Conservation (phyloP, 768 basidiomycete species). For the Hortiboletus campestris region DNA sequence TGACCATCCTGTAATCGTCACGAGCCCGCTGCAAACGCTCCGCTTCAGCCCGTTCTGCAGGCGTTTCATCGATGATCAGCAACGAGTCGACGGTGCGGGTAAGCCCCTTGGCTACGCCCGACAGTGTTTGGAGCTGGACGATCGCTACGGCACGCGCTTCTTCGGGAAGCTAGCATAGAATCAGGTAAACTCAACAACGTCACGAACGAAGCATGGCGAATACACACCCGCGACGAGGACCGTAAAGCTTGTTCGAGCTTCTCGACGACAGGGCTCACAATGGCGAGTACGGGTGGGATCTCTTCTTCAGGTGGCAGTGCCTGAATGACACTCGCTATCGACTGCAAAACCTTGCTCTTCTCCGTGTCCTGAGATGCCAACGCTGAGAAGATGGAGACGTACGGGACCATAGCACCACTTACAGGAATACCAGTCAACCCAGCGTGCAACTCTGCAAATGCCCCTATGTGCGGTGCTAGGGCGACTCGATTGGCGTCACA, state of each 20-base stretch:
- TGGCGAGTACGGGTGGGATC: conserved; percentile 75
- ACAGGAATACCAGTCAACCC: conserved; percentile 74
- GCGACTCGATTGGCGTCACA: conserved; percentile 89
- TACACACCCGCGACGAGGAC: conserved; percentile 50
- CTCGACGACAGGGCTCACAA: conserved; percentile 71
- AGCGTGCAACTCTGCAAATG: conserved; percentile 83
- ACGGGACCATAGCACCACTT: conserved; percentile 21
- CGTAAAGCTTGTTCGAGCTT: conserved; percentile 64
- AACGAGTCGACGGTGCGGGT: conserved; percentile 73
- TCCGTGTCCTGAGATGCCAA: conserved; percentile 63
- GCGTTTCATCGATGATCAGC: conserved; percentile 55
- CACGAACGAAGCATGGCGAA: not conserved
- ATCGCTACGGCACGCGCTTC: conserved; percentile 66
- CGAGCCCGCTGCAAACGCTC: conserved; percentile 59
- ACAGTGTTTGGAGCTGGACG: conserved; percentile 74
- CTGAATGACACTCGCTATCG: conserved; percentile 91
- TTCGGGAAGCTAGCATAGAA: conserved; percentile 55
- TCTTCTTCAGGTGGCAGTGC: conserved; percentile 79
- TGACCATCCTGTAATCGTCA: conserved; percentile 59
- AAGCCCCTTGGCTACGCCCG: conserved; percentile 85
- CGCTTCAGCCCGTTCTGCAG: conserved; percentile 48
- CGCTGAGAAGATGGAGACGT: not conserved
- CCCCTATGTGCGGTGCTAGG: conserved; percentile 77
- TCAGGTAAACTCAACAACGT: not conserved
- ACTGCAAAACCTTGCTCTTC: conserved; percentile 87